Base-by-base conservation (phyloP, 352 stramenopile species). In the Globisporangium canariense region DNA sequence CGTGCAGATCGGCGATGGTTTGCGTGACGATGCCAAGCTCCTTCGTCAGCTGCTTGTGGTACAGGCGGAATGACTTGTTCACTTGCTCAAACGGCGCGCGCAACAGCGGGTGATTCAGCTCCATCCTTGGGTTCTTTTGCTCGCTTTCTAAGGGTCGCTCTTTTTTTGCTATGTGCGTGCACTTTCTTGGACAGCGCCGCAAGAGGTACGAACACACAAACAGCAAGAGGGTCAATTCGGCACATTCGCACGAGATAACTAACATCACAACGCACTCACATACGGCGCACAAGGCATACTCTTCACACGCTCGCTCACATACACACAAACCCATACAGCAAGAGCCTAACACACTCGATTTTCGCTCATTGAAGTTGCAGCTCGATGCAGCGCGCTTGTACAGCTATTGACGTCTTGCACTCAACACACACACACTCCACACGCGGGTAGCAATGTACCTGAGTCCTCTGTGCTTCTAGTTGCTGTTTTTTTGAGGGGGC, bases 11-110 rank as follows among this genome's bases (percentile, higher is more conserved):
- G 16, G 85, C 58, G 36, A 91, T 79, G 40, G 75, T 65, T 55
- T 78, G 72, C 20, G 71, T 71, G n/a, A 85, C 66, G 38, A 69
- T 63, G 30, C 70, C 68, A 13, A 94, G 46, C 66, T 94, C 83
- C 45, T 79, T 77, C 32, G 78, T 86, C 38, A 94, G 66, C 56
- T 94, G 78, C 68, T 91, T 92, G 64, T 94, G 80, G 43, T 91
- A 90, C 41, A 93, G 68, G 0, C 86, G 86, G 54, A 94, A 94
- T 32, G 58, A 82, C 68, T 81, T 87, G 74, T 86, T 93, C 41
- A 74, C 79, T 50, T 80, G 73, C 66, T 94, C 86, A 54, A 92
- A 91, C 36, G 83, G 86, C 56, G 83, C 79, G 46, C 86, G 85
- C 64, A 94, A 58, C 53, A 94, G 69, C 66, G 86, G 82, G 53